phyloP scores from a whole-genome alignment of 345 rosid genomes.

The Dimocarpus longan region DNA sequence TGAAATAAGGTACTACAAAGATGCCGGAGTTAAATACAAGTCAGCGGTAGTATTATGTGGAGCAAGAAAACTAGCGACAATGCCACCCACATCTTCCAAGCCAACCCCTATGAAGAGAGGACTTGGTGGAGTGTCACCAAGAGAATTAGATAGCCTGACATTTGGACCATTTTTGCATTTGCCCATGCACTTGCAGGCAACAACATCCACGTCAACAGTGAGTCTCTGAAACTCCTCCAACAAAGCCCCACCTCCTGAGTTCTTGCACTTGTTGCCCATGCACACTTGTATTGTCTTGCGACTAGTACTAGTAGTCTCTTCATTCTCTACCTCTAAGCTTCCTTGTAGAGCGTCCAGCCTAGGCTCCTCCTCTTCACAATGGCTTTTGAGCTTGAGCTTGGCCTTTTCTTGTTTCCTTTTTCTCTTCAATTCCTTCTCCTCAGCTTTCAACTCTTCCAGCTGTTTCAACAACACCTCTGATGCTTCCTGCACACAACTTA shows the following conservation, averaged over 20 bases:
- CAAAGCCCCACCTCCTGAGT: conserved; percentile 55
- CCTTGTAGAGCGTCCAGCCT: not conserved
- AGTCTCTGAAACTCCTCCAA: conserved; percentile 59
- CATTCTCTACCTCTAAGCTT: not conserved
- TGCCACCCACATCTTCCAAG: conserved; percentile 60
- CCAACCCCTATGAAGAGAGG: conserved; percentile 66
- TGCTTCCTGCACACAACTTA: conserved; percentile 49
- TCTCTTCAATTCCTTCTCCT: conserved; percentile 58
- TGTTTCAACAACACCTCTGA: conserved; percentile 52
- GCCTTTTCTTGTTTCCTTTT: conserved; percentile 54
- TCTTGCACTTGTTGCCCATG: conserved; percentile 80
- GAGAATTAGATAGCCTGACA: conserved; percentile 42
- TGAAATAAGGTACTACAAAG: not conserved
- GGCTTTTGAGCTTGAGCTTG: conserved; percentile 48
- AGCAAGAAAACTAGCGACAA: conserved; percentile 48
- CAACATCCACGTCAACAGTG: conserved; percentile 27
- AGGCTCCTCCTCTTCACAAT: conserved; percentile 38
- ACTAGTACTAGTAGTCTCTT: not conserved
- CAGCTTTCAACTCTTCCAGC: conserved; percentile 53
- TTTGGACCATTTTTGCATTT: conserved; percentile 80
- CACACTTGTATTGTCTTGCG: conserved; percentile 59
- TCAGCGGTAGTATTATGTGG: conserved; percentile 19
- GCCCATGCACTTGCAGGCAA: conserved; percentile 78
- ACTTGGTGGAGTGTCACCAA: conserved; percentile 37
- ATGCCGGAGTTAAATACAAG: conserved; percentile 9